phyloP scores from a whole-genome alignment of 2,329 filamentous ascomycete genomes.

The Incumbomyces delicatus region DNA sequence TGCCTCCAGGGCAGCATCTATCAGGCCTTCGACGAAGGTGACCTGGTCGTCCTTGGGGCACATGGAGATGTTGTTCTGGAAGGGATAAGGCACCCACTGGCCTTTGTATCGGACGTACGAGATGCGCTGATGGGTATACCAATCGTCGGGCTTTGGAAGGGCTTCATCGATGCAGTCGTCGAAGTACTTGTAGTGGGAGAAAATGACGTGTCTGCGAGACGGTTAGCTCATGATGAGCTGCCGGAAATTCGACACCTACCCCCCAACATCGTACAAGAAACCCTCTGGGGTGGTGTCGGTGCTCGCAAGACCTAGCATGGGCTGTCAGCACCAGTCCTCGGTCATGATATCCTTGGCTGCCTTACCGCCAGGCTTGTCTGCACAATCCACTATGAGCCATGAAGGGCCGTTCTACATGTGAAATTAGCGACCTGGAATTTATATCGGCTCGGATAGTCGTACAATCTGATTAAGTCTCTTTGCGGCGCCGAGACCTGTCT shows the following conservation, averaged over 20 bases:
- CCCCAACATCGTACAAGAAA: slow-evolving; percentile 82
- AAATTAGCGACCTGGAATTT: neutral
- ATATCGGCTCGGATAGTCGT: slow-evolving; percentile 29
- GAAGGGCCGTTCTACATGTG: slow-evolving; percentile 66
- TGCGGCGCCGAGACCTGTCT: slow-evolving; percentile 87
- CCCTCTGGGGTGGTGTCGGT: slow-evolving; percentile 6
- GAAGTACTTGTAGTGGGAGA: slow-evolving; percentile 99
- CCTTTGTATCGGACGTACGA: slow-evolving; percentile 97
- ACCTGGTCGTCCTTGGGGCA: slow-evolving; percentile 96
- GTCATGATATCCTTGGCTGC: slow-evolving; percentile 90
- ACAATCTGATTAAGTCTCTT: slow-evolving; percentile 97
- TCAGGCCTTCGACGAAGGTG: slow-evolving; percentile 85
- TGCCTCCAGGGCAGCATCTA: slow-evolving; percentile 81
- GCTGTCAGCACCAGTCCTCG: slow-evolving; percentile 61
- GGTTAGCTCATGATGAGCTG: neutral
- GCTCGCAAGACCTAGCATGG: slow-evolving; percentile 1
- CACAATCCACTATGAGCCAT: slow-evolving; percentile 92
- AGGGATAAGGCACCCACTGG: slow-evolving; percentile 96
- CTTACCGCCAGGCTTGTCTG: slow-evolving; percentile 81
- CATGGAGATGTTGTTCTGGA: slow-evolving; percentile 99
- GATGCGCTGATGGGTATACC: slow-evolving; percentile 96
- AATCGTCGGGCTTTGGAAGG: slow-evolving; percentile 84
- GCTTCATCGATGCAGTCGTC: slow-evolving; percentile 98
- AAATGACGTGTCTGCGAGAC: slow-evolving; percentile 67
- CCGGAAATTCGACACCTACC: slow-evolving; percentile 26